Evolutionary conservation across 805 yeast species (phyloP).

Genomic region (Metschnikowia amazonensis): DNA sequence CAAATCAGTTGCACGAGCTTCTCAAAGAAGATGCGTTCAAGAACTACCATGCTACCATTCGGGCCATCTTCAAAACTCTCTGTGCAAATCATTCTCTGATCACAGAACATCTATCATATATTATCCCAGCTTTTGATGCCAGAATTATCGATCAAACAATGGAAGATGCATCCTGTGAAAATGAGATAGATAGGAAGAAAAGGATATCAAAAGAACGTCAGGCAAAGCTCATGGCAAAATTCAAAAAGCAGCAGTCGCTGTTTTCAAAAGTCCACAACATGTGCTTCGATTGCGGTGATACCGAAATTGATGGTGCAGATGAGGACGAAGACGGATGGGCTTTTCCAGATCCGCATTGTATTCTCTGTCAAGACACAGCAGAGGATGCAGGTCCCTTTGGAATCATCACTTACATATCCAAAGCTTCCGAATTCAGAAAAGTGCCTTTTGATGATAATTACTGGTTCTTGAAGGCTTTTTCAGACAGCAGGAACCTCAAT

Average conservation of each 20-base stretch:
- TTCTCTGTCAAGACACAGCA: slow-evolving; percentile 76
- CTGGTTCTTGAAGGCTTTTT: slow-evolving; percentile 64
- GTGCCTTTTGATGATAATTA: slow-evolving; percentile 61
- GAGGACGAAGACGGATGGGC: slow-evolving; percentile 49
- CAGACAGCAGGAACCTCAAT: slow-evolving; percentile 39
- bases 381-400: slow-evolving; percentile 69
- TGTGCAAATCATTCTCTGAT: slow-evolving; percentile 24
- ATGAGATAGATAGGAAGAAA: slow-evolving; percentile 57
- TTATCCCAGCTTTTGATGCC: slow-evolving; percentile 24
- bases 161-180: slow-evolving; percentile 19
- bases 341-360: slow-evolving; percentile 72
- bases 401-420: slow-evolving; percentile 57
- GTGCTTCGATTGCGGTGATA: slow-evolving; percentile 34
- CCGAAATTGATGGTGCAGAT: slow-evolving; percentile 37
- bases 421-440: slow-evolving; percentile 56
- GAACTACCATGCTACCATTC: slow-evolving; percentile 50
- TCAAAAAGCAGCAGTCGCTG: slow-evolving; percentile 73
- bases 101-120: slow-evolving; percentile 17
- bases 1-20: slow-evolving; percentile 33
- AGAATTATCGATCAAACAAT: slow-evolving; percentile 19
- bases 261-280: slow-evolving; percentile 56
- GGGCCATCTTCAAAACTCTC: slow-evolving; percentile 46
- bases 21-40: slow-evolving; percentile 40
- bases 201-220: slow-evolving; percentile 66
- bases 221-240: slow-evolving; percentile 67